phyloP scores from a whole-genome alignment of 192 early-diverging fungal species.

The Lobosporangium transversale region DNA sequence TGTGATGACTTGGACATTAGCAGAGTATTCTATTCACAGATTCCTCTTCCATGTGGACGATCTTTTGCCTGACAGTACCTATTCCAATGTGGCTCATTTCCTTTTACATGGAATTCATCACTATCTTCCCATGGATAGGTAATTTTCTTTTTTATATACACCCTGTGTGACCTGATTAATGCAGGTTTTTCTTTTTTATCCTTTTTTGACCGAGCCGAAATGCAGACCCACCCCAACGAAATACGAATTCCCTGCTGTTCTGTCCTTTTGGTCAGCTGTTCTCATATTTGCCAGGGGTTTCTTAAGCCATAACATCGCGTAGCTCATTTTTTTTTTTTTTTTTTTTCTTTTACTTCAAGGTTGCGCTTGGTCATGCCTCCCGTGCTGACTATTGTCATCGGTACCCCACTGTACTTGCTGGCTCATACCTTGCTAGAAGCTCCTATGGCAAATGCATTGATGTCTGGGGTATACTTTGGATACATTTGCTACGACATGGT shows the following conservation, averaged over 20 bases:
- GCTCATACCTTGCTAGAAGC: slow-evolving; percentile 67
- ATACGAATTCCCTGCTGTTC: too few relatives aligned
- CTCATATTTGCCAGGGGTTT: neutral
- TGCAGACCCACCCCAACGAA: too few relatives aligned
- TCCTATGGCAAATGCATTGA: slow-evolving; percentile 70
- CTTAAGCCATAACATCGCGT: neutral
- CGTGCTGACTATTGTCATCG: slow-evolving; percentile 75
- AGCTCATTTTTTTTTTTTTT: neutral
- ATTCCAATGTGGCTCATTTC: slow-evolving; percentile 83
- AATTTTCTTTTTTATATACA: slow-evolving; percentile 22
- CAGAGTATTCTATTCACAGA: slow-evolving; percentile 89
- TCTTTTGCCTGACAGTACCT: slow-evolving; percentile 78
- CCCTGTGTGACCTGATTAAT: too few relatives aligned
- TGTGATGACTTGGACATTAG: slow-evolving; percentile 79
- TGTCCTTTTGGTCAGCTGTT: neutral
- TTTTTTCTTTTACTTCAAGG: slow-evolving; percentile 43
- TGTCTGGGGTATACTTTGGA: slow-evolving; percentile 79
- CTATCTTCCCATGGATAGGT: slow-evolving; percentile 94
- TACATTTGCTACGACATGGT: slow-evolving; percentile 89
- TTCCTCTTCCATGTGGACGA: slow-evolving; percentile 93
- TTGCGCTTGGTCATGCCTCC: slow-evolving; percentile 95
- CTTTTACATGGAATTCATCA: slow-evolving; percentile 94
- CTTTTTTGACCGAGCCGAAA: too few relatives aligned
- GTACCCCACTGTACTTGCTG: slow-evolving; percentile 64
- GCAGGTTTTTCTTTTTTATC: slow-evolving; percentile 5